Conservation (phyloP, 805 yeast genomes). For the Pichia cabralensis region DNA sequence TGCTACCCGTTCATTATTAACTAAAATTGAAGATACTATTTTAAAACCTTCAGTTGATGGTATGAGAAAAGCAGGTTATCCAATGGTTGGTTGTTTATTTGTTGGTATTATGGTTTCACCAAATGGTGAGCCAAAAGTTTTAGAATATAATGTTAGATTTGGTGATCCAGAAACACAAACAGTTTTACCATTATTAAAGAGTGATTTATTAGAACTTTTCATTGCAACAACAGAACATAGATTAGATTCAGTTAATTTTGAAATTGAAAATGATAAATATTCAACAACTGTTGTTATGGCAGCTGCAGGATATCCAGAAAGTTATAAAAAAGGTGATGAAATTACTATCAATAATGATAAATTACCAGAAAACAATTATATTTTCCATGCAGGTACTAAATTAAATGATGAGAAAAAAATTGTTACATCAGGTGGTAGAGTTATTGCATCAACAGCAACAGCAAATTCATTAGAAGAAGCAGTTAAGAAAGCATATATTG, state of each 20-base stretch:
- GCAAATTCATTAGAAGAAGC: conserved; percentile 70
- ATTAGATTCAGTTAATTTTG: conserved; percentile 67
- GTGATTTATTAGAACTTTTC: conserved; percentile 91
- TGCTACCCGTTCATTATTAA: conserved; percentile 67
- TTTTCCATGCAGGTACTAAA: conserved; percentile 96
- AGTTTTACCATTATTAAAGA: conserved; percentile 75
- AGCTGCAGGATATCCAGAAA: conserved; percentile 94
- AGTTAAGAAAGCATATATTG: conserved; percentile 76
- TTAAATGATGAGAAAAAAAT: conserved; percentile 39
- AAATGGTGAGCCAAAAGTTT: conserved; percentile 77
- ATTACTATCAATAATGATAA: conserved; percentile 42
- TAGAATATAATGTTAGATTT: conserved; percentile 95
- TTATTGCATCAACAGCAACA: conserved; percentile 85
- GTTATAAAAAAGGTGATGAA: conserved; percentile 77
- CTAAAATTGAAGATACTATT: conserved; percentile 61
- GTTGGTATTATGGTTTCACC: conserved; percentile 89
- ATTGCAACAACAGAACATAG: conserved; percentile 92
- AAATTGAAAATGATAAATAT: conserved; percentile 44
- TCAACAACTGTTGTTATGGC: conserved; percentile 93
- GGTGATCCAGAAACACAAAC: conserved; percentile 99
- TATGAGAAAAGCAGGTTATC: conserved; percentile 90
- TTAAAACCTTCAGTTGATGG: conserved; percentile 91
- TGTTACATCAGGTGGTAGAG: conserved; percentile 93
- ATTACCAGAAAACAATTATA: conserved; percentile 49
- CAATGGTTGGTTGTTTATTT: conserved; percentile 91